Percentiles rank a stretch among this genome's conserved stretches.
phyloP scores from a whole-genome alignment of 768 basidiomycete species.

The Tremella fuciformis region DNA sequence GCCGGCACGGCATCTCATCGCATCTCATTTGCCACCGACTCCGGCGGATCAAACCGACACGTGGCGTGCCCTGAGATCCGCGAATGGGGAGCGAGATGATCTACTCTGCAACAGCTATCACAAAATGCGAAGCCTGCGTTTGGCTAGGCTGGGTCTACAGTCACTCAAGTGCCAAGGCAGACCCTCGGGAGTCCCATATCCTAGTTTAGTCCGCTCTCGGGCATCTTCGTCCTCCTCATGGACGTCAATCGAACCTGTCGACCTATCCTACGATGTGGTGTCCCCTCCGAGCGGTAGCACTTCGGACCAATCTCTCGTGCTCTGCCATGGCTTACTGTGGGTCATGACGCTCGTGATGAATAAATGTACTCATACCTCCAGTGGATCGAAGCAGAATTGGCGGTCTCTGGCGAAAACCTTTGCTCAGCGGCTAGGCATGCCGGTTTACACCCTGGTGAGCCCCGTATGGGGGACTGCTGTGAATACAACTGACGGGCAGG shows the following conservation, averaged over 20 bases:
- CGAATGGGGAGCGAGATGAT: too few species aligned
- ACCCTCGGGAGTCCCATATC: too few species aligned
- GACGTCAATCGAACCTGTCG: slow-evolving; percentile 25
- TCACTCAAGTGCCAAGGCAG: too few species aligned
- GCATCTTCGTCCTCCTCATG: too few species aligned
- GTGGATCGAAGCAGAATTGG: slow-evolving; percentile 90
- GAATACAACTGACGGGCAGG: slow-evolving; percentile 54
- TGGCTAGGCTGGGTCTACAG: too few species aligned
- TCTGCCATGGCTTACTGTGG: slow-evolving; percentile 51
- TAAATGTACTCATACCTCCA: slow-evolving; percentile 40
- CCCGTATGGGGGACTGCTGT: too few species aligned
- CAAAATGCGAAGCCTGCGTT: too few species aligned
- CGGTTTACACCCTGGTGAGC: slow-evolving; percentile 70
- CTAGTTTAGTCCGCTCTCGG: too few species aligned
- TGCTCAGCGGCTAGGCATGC: slow-evolving; percentile 61
- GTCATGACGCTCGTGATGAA: slow-evolving; percentile 5
- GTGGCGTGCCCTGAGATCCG: too few species aligned
- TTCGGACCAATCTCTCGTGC: slow-evolving; percentile 39
- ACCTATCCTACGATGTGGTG: slow-evolving; percentile 38
- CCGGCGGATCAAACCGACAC: too few species aligned
- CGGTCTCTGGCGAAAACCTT: slow-evolving; percentile 73
- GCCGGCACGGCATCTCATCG: background rate
- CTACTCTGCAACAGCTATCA: too few species aligned
- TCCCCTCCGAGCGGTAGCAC: slow-evolving; percentile 21
- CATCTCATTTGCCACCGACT: too few species aligned